These are phyloP conservation scores for Penicillium silybi DNA, from an alignment of 495 filamentous ascomycete genomes.

Conservation along the genomic window DNA sequence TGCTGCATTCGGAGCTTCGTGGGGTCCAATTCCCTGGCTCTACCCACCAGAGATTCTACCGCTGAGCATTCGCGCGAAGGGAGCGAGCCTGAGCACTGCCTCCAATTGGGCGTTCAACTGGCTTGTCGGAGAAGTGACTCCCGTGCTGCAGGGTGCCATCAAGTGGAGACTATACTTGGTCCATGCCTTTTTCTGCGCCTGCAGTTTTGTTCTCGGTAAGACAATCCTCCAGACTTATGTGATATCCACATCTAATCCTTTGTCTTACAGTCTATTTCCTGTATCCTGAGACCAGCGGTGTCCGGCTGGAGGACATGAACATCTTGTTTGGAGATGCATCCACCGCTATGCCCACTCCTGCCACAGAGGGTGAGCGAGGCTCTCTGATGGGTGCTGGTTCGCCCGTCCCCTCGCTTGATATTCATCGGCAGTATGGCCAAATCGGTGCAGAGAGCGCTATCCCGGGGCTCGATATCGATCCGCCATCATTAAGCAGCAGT, in stretches of 20 bases:
- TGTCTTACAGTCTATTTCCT: conserved; percentile 81
- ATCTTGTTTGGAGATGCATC: conserved; percentile 84
- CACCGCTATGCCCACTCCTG: conserved; percentile 68
- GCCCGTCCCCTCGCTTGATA: conserved; percentile 74
- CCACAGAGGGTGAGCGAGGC: conserved; percentile 66
- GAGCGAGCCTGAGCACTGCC: conserved; percentile 92
- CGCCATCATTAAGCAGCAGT: conserved; percentile 50
- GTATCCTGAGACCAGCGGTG: conserved; percentile 93
- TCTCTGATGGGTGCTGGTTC: conserved; percentile 69
- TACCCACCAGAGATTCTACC: conserved; percentile 98
- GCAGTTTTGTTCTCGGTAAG: conserved; percentile 95
- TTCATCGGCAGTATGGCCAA: conserved; percentile 52
- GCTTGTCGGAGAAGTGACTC: conserved; percentile 92
- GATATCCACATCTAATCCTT: background rate
- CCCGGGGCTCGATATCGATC: conserved; percentile 69
- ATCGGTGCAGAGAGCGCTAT: conserved; percentile 58
- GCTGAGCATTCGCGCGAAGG: conserved; percentile 94
- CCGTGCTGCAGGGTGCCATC: conserved; percentile 84
- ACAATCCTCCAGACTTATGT: conserved; percentile 5
- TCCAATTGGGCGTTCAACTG: conserved; percentile 99
- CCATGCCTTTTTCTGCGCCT: conserved; percentile 95
- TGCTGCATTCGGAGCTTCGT: conserved; percentile 96
- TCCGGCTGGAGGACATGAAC: conserved; percentile 96
- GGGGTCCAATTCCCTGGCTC: conserved; percentile 97
- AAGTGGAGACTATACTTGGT: conserved; percentile 90